Evolutionary conservation across 1,139 yeast genomes (phyloP).

Genomic region (Scheffersomyces titani): DNA sequence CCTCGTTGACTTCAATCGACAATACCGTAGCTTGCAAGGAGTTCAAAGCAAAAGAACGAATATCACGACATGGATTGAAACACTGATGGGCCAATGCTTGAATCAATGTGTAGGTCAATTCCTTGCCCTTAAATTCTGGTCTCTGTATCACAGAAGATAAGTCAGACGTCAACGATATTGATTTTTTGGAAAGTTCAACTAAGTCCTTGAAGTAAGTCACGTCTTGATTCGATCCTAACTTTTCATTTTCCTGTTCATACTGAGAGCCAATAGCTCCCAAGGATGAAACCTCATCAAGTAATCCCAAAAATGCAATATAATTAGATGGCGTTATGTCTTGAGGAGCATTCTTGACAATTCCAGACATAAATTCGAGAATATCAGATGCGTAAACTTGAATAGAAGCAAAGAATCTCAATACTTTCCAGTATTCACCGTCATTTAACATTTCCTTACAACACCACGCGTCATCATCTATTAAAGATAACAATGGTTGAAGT

Average conservation of each 20-base stretch:
- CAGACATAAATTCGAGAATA: slow-evolving; percentile 52
- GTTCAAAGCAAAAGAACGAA: slow-evolving; percentile 64
- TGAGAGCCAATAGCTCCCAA: slow-evolving; percentile 81
- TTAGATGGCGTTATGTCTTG: slow-evolving; percentile 46
- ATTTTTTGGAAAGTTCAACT: slow-evolving; percentile 58
- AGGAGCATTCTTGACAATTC: slow-evolving; percentile 39
- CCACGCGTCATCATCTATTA: slow-evolving; percentile 53
- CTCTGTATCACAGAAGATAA: slow-evolving; percentile 36
- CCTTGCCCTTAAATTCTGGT: slow-evolving; percentile 28
- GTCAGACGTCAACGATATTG: slow-evolving; percentile 61
- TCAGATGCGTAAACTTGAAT: slow-evolving; percentile 50
- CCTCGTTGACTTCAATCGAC: slow-evolving; percentile 30
- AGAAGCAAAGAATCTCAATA: slow-evolving; percentile 59
- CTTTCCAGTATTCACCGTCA: slow-evolving; percentile 63
- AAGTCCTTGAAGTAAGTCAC: slow-evolving; percentile 51
- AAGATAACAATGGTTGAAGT: slow-evolving; percentile 53
- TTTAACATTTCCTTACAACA: slow-evolving; percentile 38
- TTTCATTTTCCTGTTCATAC: slow-evolving; percentile 60
- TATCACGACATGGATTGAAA: slow-evolving; percentile 80
- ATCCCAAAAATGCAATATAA: slow-evolving; percentile 65
- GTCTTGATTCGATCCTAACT: slow-evolving; percentile 44
- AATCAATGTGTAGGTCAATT: slow-evolving; percentile 57
- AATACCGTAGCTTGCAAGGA: slow-evolving; percentile 51
- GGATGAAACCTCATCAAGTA: slow-evolving; percentile 79
- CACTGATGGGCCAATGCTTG: slow-evolving; percentile 89